Evolutionary conservation across 768 basidiomycete genomes (phyloP).

Genomic region (Amanita muscaria): DNA sequence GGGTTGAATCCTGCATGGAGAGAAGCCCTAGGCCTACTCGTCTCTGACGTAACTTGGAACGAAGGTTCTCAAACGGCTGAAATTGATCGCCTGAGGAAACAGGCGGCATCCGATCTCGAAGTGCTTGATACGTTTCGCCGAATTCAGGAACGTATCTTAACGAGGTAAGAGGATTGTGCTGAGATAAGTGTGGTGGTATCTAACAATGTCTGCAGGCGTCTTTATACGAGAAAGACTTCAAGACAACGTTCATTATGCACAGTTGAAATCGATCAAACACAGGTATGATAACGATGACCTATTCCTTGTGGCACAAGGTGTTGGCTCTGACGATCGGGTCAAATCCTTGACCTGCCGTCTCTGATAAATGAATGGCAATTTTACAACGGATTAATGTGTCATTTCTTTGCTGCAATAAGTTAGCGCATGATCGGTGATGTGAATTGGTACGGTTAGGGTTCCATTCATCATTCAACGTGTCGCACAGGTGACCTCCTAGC

Average conservation of each 20-base stretch:
- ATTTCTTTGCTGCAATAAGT: too few species aligned
- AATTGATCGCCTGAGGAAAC: not conserved
- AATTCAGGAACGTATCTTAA: not conserved
- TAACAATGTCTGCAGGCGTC: slow-evolving; percentile 26
- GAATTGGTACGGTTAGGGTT: too few species aligned
- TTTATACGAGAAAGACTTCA: slow-evolving; percentile 30
- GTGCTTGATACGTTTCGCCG: not conserved
- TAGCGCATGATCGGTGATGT: too few species aligned
- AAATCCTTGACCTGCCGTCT: slow-evolving; percentile 3
- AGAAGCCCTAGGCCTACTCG: not conserved
- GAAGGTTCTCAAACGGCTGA: not conserved
- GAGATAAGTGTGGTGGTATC: not conserved
- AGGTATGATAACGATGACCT: slow-evolving; percentile 29
- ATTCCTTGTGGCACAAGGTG: slow-evolving; percentile 38
- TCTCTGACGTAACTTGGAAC: not conserved
- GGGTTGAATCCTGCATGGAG: slow-evolving; percentile 1
- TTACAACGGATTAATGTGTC: too few species aligned
- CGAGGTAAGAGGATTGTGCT: not conserved
- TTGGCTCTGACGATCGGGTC: slow-evolving; percentile 46
- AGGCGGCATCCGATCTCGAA: not conserved
- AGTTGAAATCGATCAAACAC: too few species aligned
- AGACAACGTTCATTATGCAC: slow-evolving; percentile 34
- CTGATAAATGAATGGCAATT: too few species aligned
- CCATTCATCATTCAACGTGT: too few species aligned
- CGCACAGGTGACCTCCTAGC: too few species aligned